A percentile compares a stretch with the other conserved stretches of the same genome.
Evolutionary conservation across 495 filamentous ascomycete genomes (phyloP).

Genomic region (Penicillium psychrofluorescens): DNA sequence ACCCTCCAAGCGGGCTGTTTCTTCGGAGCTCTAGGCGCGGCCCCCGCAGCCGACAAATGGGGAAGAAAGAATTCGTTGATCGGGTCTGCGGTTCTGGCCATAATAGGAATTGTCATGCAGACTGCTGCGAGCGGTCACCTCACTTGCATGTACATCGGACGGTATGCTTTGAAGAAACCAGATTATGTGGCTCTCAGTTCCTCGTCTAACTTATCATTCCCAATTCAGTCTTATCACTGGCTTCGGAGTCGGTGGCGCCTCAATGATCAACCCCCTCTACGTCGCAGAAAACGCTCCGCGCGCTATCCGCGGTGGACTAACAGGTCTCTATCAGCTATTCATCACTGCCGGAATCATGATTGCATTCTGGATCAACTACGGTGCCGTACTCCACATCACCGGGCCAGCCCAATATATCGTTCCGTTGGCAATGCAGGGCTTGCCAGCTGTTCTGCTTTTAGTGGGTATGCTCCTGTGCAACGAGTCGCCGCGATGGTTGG

Average conservation of each 20-base stretch:
- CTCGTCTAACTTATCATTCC: not conserved
- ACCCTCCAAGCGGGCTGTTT: slow-evolving; percentile 66
- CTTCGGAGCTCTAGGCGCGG: slow-evolving; percentile 53
- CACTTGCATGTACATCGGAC: slow-evolving; percentile 54
- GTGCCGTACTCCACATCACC: slow-evolving; percentile 42
- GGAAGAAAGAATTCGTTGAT: slow-evolving; percentile 49
- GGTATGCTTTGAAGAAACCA: slow-evolving; percentile 28
- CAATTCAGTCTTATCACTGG: slow-evolving; percentile 51
- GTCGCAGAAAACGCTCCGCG: slow-evolving; percentile 61
- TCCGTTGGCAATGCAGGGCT: slow-evolving; percentile 59
- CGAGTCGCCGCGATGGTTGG: slow-evolving; percentile 67
- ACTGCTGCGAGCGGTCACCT: slow-evolving; percentile 48
- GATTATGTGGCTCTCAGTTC: not conserved
- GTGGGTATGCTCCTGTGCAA: slow-evolving; percentile 51
- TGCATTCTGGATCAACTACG: slow-evolving; percentile 62
- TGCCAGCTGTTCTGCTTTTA: slow-evolving; percentile 58
- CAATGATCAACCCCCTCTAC: slow-evolving; percentile 56
- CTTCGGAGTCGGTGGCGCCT: slow-evolving; percentile 57
- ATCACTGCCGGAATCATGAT: slow-evolving; percentile 57
- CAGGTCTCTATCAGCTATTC: slow-evolving; percentile 66
- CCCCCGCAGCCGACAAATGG: slow-evolving; percentile 47
- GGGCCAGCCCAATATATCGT: slow-evolving; percentile 55
- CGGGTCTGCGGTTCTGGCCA: slow-evolving; percentile 33
- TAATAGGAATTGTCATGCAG: slow-evolving; percentile 56
- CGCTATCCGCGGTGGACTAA: slow-evolving; percentile 63